phyloP scores from a whole-genome alignment of 2,329 filamentous ascomycete species.

The Claviceps arundinis region DNA sequence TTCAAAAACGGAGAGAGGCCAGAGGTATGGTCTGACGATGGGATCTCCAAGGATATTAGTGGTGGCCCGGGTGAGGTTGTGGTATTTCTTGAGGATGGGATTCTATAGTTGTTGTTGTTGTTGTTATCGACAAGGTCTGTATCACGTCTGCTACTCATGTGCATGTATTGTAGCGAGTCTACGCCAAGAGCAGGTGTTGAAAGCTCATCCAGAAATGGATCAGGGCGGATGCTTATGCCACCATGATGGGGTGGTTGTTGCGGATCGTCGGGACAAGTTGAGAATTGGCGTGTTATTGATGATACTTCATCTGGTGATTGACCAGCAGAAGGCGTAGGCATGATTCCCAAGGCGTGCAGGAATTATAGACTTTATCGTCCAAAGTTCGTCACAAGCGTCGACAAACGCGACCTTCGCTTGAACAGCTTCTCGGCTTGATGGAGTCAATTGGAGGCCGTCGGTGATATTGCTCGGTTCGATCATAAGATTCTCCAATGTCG shows the following conservation, averaged over 20 bases:
- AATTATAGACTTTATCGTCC: background rate
- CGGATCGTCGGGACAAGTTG: constrained; percentile 31
- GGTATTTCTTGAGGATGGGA: constrained; percentile 24
- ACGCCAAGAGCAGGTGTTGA: constrained; percentile 11
- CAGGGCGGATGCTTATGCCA: constrained; percentile 11
- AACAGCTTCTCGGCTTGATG: background rate
- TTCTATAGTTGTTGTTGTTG: constrained; percentile 13
- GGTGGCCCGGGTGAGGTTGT: constrained; percentile 31
- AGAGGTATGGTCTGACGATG: constrained; percentile 20
- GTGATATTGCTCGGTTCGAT: background rate
- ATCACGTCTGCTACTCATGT: background rate
- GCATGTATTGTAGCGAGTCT: background rate
- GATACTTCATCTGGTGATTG: constrained; percentile 22
- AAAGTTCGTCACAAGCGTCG: background rate
- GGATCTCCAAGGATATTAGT: constrained; percentile 19
- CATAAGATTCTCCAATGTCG: background rate
- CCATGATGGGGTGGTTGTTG: constrained; percentile 15
- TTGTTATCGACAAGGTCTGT: constrained; percentile 9
- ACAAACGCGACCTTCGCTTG: background rate
- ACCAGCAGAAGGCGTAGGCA: constrained; percentile 34
- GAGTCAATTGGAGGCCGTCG: background rate
- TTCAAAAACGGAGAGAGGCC: constrained; percentile 20
- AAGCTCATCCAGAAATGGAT: constrained; percentile 10
- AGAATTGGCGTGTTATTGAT: constrained; percentile 25
- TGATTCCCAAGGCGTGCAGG: constrained; percentile 12